Percentiles rank a stretch among this genome's conserved stretches.
Conservation (phyloP, 176 grass and related monocot species). For the bread wheat (Triticum aestivum) region DNA sequence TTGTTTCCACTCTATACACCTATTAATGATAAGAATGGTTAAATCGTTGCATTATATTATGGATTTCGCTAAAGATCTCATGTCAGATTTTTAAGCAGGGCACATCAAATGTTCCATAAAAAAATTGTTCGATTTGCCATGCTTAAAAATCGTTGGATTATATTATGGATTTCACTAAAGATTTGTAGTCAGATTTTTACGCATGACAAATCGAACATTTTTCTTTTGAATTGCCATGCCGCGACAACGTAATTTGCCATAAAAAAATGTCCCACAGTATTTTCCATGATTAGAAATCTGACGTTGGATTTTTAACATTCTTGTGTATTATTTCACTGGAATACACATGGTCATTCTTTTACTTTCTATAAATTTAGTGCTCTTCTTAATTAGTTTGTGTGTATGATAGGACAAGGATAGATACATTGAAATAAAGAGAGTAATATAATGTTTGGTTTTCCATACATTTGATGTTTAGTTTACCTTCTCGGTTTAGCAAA, state of each 20-base stretch:
- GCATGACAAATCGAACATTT: too few relatives aligned
- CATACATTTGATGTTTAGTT: background rate
- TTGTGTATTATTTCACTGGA: background rate
- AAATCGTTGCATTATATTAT: background rate
- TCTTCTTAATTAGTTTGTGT: background rate
- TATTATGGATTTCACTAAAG: too few relatives aligned
- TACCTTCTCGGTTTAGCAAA: background rate
- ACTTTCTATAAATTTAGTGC: background rate
- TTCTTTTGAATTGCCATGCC: too few relatives aligned
- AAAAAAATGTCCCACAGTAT: too few relatives aligned
- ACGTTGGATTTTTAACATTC: too few relatives aligned
- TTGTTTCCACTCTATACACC: background rate
- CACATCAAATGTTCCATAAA: too few relatives aligned
- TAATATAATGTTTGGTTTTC: background rate
- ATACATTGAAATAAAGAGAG: background rate
- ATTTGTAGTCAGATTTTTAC: too few relatives aligned
- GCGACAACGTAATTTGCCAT: too few relatives aligned
- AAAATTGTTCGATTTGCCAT: too few relatives aligned
- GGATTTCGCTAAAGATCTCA: too few relatives aligned
- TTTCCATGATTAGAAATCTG: too few relatives aligned
- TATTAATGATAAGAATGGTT: background rate
- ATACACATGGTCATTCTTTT: background rate
- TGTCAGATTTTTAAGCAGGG: too few relatives aligned
- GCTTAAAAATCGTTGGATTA: background rate
- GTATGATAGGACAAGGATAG: background rate